Conservation (phyloP, 2,329 filamentous ascomycete species). For the Penicillium sp. region DNA sequence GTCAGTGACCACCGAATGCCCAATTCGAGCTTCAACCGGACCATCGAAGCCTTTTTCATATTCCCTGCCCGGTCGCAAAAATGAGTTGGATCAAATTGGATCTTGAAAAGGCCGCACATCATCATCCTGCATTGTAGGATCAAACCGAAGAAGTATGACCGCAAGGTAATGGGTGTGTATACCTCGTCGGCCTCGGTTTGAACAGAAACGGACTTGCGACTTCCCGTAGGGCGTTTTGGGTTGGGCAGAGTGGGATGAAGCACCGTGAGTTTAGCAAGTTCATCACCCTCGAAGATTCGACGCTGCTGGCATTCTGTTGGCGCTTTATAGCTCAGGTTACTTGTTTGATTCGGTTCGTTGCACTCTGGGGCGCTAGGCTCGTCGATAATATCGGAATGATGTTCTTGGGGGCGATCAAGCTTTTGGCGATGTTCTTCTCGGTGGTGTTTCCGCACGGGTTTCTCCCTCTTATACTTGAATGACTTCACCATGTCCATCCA, state of each 20-base stretch:
- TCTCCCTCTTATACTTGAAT: neutral
- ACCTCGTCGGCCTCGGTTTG: neutral
- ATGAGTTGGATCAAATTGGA: neutral
- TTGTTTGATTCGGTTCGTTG: neutral
- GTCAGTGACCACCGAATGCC: neutral
- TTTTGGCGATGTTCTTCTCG: neutral
- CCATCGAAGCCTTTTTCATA: neutral
- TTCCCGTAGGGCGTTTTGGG: neutral
- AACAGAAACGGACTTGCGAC: neutral
- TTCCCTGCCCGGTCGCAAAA: neutral
- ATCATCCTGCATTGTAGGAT: neutral
- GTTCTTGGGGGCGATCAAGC: neutral
- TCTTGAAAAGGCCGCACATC: neutral
- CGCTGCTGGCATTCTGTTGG: neutral
- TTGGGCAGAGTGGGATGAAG: neutral
- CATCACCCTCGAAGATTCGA: neutral
- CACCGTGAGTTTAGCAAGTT: neutral
- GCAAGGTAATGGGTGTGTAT: neutral
- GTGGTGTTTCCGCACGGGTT: neutral
- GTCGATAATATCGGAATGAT: neutral
- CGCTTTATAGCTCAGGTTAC: neutral
- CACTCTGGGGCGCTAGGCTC: neutral
- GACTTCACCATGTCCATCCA: neutral
- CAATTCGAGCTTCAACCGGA: neutral
- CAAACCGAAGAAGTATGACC: neutral